Evolutionary conservation across 2,329 filamentous ascomycete species (phyloP).

Genomic region (Paraphoma sp.): DNA sequence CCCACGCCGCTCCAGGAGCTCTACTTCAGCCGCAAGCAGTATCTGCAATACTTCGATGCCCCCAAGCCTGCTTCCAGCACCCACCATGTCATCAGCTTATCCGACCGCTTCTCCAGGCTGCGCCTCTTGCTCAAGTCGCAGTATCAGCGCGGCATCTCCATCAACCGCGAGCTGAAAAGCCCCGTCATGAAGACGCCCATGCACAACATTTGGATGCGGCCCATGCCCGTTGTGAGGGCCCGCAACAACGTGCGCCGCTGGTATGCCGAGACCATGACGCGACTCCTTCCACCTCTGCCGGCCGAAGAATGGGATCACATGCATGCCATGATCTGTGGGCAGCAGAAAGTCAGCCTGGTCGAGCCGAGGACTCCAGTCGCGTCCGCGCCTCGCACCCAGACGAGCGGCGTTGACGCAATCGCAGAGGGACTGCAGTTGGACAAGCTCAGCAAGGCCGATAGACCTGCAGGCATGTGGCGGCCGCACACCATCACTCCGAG

Average conservation of each 20-base stretch:
- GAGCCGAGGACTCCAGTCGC: conserved; percentile 24
- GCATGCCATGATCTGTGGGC: conserved; percentile 47
- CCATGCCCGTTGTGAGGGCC: conserved; percentile 54
- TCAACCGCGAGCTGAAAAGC: conserved; percentile 32
- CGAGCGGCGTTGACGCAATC: conserved; percentile 15
- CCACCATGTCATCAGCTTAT: conserved; percentile 32
- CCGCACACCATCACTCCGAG: conserved; percentile 50
- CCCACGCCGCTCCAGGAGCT: conserved; percentile 42
- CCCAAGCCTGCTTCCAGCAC: conserved; percentile 23
- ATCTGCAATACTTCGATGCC: conserved; percentile 40
- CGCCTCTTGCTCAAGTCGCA: conserved; percentile 37
- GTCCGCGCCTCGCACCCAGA: conserved; percentile 1
- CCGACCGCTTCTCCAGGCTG: conserved; percentile 39
- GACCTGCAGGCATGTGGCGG: conserved; percentile 24
- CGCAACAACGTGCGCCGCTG: conserved; percentile 52
- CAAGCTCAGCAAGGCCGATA: conserved; percentile 35
- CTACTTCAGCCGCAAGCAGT: conserved; percentile 41
- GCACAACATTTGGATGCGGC: conserved; percentile 54
- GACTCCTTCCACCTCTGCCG: conserved; percentile 54
- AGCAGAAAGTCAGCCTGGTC: conserved; percentile 30
- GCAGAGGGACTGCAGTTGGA: conserved; percentile 25
- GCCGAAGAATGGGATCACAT: conserved; percentile 53
- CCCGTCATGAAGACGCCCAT: conserved; percentile 46
- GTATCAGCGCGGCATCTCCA: conserved; percentile 17
- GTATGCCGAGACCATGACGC: conserved; percentile 52